Conservation (phyloP, 192 early-diverging fungal genomes). For the Rhizoclosmatium sp. region DNA sequence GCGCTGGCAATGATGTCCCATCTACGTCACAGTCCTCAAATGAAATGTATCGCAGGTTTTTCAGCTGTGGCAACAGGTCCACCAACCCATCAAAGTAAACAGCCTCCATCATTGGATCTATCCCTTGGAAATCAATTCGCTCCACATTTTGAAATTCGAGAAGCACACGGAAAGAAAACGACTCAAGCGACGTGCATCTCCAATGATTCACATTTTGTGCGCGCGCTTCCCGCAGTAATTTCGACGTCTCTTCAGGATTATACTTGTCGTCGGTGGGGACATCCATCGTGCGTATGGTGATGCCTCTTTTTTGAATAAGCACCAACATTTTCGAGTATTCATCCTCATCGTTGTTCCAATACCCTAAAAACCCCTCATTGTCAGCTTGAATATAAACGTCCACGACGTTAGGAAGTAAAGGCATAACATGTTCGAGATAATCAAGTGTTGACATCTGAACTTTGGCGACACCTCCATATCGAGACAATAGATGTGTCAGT, state of each 20-base stretch:
- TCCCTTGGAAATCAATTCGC: neutral
- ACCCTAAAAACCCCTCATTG: neutral
- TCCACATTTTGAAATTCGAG: neutral
- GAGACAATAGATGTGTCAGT: neutral
- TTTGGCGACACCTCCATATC: constrained; percentile 7
- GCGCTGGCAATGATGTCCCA: neutral
- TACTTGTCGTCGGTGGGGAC: neutral
- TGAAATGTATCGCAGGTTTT: neutral
- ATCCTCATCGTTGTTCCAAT: neutral
- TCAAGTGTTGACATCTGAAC: neutral
- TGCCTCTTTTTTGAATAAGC: neutral
- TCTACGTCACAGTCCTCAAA: neutral
- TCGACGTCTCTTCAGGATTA: neutral
- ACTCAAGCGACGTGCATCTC: neutral
- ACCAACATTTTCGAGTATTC: neutral
- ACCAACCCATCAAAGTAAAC: neutral
- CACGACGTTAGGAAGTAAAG: neutral
- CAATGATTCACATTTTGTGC: neutral
- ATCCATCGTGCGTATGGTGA: neutral
- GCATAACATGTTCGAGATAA: neutral
- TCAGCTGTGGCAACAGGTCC: neutral
- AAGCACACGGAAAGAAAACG: neutral
- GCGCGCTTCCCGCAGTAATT: neutral
- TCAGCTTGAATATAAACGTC: neutral
- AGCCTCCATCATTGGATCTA: neutral